These are phyloP conservation scores for Lachnellula hyalina DNA, from an alignment of 2,329 filamentous ascomycete genomes.

Conservation along the genomic window DNA sequence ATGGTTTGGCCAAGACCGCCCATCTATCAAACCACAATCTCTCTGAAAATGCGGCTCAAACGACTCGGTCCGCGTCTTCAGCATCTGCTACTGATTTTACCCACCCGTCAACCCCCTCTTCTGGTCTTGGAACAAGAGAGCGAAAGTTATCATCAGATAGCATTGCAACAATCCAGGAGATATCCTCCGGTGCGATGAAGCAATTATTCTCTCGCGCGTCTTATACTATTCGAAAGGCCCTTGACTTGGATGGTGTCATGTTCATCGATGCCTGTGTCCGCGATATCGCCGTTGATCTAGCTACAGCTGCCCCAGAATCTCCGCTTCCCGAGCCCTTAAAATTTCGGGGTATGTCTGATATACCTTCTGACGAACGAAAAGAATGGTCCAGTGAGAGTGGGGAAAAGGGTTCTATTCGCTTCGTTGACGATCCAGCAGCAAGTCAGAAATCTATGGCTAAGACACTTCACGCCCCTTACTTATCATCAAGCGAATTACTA, in stretches of 20 bases:
- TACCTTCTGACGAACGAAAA: neutral
- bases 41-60: neutral
- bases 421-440: neutral
- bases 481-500: conserved; percentile 1
- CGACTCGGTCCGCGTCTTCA: neutral
- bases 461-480: neutral
- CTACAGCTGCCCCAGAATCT: neutral
- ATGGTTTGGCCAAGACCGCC: too few relatives aligned
- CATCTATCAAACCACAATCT: neutral
- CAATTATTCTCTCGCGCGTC: conserved; percentile 16
- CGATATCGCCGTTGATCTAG: conserved; percentile 3
- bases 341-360: neutral
- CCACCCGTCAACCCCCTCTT: too few relatives aligned
- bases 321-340: neutral
- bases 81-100: too few relatives aligned
- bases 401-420: neutral
- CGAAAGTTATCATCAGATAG: neutral
- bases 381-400: neutral
- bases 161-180: neutral
- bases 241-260: conserved; percentile 19
- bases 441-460: neutral
- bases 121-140: neutral
- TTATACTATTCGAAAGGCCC: conserved; percentile 16
- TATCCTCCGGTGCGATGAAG: conserved; percentile 5
- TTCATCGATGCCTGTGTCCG: conserved; percentile 19